phyloP scores from a whole-genome alignment of 345 rosid genomes.

The Litchi chinensis region DNA sequence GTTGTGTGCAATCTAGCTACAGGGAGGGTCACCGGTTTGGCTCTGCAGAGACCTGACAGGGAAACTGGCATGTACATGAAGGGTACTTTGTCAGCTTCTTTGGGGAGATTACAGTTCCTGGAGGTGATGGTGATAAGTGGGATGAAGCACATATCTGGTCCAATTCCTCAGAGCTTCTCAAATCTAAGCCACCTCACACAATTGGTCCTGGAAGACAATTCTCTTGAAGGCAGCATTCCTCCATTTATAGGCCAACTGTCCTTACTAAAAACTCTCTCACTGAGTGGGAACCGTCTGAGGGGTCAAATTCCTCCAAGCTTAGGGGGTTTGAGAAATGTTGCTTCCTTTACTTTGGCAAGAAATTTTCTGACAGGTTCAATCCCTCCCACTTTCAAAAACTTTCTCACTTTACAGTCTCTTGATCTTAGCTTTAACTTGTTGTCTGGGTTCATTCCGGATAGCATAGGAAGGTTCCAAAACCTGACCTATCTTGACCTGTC shows the following conservation, averaged over 20 bases:
- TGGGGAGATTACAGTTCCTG: constrained; percentile 61
- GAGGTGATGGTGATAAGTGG: constrained; percentile 63
- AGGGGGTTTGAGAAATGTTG: constrained; percentile 55
- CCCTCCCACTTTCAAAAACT: constrained; percentile 52
- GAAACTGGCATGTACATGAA: constrained; percentile 64
- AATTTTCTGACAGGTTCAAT: constrained; percentile 74
- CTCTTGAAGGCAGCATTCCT: constrained; percentile 75
- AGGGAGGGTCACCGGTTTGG: constrained; percentile 66
- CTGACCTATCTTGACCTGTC: constrained; percentile 69
- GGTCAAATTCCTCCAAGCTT: constrained; percentile 72
- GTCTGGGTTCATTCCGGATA: constrained; percentile 69
- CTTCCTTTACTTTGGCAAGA: constrained; percentile 46
- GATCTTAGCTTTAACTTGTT: constrained; percentile 76
- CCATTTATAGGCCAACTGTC: constrained; percentile 53
- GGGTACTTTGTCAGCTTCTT: constrained; percentile 74
- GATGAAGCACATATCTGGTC: constrained; percentile 72
- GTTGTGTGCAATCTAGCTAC: constrained; percentile 68
- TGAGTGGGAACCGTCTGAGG: constrained; percentile 62
- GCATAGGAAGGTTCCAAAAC: constrained; percentile 47
- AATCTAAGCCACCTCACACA: constrained; percentile 50
- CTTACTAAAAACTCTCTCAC: constrained; percentile 53
- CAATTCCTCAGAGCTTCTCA: constrained; percentile 66
- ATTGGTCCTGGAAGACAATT: constrained; percentile 70
- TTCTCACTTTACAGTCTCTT: constrained; percentile 58
- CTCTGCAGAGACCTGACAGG: constrained; percentile 47